Evolutionary conservation across 257 asterid species (phyloP), one percentile per base, ranked within the genome.

Genomic region (Forsythia suspensa): DNA sequence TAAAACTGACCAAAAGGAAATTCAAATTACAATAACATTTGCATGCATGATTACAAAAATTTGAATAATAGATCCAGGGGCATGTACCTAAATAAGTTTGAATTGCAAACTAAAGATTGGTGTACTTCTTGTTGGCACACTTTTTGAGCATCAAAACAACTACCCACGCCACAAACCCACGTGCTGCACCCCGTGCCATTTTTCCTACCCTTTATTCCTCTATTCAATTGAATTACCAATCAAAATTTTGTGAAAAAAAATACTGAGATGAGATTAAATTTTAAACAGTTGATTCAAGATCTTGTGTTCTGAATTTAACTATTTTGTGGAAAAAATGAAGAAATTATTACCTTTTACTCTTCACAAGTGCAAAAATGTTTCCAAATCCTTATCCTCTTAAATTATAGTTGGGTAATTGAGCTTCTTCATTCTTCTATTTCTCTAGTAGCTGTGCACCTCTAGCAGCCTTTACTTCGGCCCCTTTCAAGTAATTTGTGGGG

Each of bases 111-210:
- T 92, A 97, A 11, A 95, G 89, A 72, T 90, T 82, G 43, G 81
- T 48, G 82, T 82, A 90, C 84, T 91, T 93, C 86, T 82, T 93
- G 80, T 81, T 84, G 73, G 97, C 85, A 83, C 95, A 89, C 87
- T 95, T 98, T 79, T 93, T 95, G 86, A 93, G 94, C 97, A 95
- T 93, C 72, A 96, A 89, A 82, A 93, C 98, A 75, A 93, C 92
- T 73, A 98, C 99, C 83, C 99, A 89, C 63, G 97, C 86, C 69
- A 95, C 89, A 77, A 95, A 95, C 48, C 99, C 98, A 46, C 99
- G 98, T 8, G 99, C 99, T 82, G 98, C 97, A 38, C 92, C 96
- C 48, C 96, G 92, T 87, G 94, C 92, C 93, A 91, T 91, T 73
- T 43, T 80, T 76, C 77, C 75, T 83, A 61, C 77, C 86, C 68